These are phyloP conservation scores for Agaricus blazei DNA, from an alignment of 768 basidiomycete genomes.

Conservation along the genomic window DNA sequence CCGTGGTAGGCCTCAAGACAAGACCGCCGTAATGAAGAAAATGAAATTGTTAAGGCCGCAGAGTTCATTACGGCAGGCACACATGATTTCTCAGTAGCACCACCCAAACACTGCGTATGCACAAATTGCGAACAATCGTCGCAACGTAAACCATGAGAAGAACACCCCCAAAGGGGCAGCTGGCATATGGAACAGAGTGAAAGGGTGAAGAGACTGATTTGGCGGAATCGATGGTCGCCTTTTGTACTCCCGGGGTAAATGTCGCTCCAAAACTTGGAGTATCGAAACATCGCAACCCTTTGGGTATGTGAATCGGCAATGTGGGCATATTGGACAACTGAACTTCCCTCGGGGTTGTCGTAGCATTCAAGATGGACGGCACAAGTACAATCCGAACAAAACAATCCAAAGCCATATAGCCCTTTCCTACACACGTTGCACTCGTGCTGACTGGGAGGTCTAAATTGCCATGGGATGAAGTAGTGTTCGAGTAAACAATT, in stretches of 20 bases:
- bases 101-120: constrained; percentile 46
- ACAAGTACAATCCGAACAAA: constrained; percentile 68
- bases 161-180: constrained; percentile 69
- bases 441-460: constrained; percentile 29
- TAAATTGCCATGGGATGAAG: constrained; percentile 65
- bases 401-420: constrained; percentile 64
- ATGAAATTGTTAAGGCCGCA: constrained; percentile 46
- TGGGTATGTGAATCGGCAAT: constrained; percentile 40
- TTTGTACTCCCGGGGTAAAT: constrained; percentile 34
- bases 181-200: constrained; percentile 66
- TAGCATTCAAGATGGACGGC: constrained; percentile 78
- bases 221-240: constrained; percentile 30
- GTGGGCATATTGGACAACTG: constrained; percentile 48
- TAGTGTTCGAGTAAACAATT: constrained; percentile 48
- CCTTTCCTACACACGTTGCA: constrained; percentile 53
- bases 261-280: constrained; percentile 40
- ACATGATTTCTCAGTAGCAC: constrained; percentile 32
- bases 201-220: constrained; percentile 67
- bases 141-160: constrained; percentile 62
- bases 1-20: constrained; percentile 50
- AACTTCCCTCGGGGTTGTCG: constrained; percentile 60
- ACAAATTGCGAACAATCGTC: constrained; percentile 53
- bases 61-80: constrained; percentile 32
- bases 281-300: constrained; percentile 58
- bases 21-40: constrained; percentile 46